Evolutionary conservation across 106 monocot genomes (phyloP), one percentile per base, ranked within the genome.

Genomic region (Allium cepa): DNA sequence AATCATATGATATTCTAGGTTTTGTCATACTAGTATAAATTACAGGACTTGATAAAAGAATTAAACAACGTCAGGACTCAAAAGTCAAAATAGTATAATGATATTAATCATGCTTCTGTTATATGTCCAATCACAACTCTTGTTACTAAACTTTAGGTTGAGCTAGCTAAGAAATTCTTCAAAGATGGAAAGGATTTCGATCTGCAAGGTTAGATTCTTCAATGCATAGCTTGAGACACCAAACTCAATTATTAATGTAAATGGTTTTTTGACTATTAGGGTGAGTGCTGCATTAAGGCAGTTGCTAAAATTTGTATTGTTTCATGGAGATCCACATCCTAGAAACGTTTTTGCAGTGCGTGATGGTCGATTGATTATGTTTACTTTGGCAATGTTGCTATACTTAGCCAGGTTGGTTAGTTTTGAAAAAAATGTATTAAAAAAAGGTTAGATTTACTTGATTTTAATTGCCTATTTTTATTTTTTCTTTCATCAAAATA

Each of bases 351-450:
- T 99, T 81, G 97, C 97, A 18, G 87, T 99, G 97, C 84, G 79
- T 59, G 97, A 99, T 81, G 97, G 97, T 51, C 97, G 97, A 99
- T 99, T 76, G 97, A 92, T 64, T 99, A 99, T 79, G 97, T 99
- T 50, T 92, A 99, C 66, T 99, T 99, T 76, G 97, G 97, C 46
- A 99, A 99, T 77, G 97, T 99, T 7, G 89, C 97, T 62, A 92
- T 90, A 53, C 92, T 99, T 70, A 99, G 97, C 70, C 92, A 99
- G 89, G 97, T 99, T 18, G 81, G 70, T 67, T 66, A 52, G 65
- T 11, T 47, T 60, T 18, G 63, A 63, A 63, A 55, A 55, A 55
- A 55, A 11, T 0, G 53, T 55, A 55, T 15, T 15, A 55, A 55
- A 11, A 55, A 55, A 55, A 53, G 53, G 15, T 12, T 15, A 55